phyloP scores from a whole-genome alignment of 2,329 filamentous ascomycete species.

The Coniosporium tulheliwenetii region DNA sequence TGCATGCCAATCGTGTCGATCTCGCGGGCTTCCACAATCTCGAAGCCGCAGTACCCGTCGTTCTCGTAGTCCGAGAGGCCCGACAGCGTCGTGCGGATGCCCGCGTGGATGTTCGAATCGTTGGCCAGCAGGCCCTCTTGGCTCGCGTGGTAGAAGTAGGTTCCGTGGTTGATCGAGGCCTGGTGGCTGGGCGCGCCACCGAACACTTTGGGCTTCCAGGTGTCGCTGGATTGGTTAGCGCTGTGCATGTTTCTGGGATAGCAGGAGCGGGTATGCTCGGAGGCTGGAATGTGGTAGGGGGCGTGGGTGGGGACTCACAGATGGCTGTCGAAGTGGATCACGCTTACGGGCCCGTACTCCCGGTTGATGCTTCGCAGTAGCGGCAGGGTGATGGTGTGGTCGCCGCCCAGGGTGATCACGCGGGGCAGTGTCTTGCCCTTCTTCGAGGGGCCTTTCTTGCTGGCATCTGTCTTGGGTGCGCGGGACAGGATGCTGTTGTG shows the following conservation, averaged over 20 bases:
- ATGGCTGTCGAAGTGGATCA: constrained; percentile 49
- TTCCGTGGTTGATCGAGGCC: constrained; percentile 72
- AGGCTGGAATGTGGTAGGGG: neutral
- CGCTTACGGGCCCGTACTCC: constrained; percentile 52
- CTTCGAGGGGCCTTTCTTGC: constrained; percentile 51
- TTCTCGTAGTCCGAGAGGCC: constrained; percentile 72
- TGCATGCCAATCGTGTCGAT: constrained; percentile 53
- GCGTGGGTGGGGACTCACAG: constrained; percentile 25
- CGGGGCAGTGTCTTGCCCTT: constrained; percentile 63
- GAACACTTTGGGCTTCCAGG: constrained; percentile 74
- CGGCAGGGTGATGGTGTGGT: constrained; percentile 46
- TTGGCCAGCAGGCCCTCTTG: constrained; percentile 66
- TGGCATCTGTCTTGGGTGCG: constrained; percentile 50
- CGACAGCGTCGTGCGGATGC: constrained; percentile 68
- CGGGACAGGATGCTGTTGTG: constrained; percentile 63
- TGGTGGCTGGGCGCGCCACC: constrained; percentile 64
- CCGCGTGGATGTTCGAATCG: constrained; percentile 75
- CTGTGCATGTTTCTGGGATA: neutral
- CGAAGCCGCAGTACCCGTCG: constrained; percentile 71
- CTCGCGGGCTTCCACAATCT: constrained; percentile 63
- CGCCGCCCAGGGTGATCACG: constrained; percentile 56
- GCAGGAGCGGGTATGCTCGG: neutral
- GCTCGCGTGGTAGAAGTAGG: constrained; percentile 74
- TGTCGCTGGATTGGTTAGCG: constrained; percentile 19
- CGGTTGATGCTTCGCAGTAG: constrained; percentile 42